Percentiles rank a stretch among this genome's conserved stretches.
Conservation (phyloP, 495 filamentous ascomycete species). For the Tuber borchii region DNA sequence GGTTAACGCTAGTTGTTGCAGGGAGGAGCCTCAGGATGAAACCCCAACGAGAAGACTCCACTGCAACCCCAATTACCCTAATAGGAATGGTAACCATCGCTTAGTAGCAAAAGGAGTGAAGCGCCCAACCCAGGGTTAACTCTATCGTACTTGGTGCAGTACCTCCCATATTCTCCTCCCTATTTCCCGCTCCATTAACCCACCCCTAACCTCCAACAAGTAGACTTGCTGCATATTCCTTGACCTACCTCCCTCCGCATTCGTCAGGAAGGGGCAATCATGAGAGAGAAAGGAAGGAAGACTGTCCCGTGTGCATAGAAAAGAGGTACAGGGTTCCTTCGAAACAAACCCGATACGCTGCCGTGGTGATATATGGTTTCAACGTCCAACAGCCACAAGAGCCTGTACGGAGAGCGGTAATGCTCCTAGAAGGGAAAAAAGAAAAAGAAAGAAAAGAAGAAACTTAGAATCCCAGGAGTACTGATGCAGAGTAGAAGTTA, state of each 20-base stretch:
- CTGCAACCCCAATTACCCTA: neutral
- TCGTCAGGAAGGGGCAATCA: neutral
- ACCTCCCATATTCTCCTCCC: neutral
- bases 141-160: neutral
- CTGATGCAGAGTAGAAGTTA: neutral
- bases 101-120: neutral
- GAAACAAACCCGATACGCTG: constrained; percentile 37
- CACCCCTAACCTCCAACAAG: neutral
- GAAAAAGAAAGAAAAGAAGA: neutral
- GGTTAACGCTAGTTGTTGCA: constrained; percentile 7
- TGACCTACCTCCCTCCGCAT: neutral
- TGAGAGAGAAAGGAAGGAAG: neutral
- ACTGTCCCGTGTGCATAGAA: constrained; percentile 18
- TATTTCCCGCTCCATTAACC: neutral
- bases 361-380: constrained; percentile 30
- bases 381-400: constrained; percentile 14
- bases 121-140: neutral
- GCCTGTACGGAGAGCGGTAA: neutral
- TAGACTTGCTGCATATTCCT: neutral
- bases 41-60: constrained; percentile 28
- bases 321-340: constrained; percentile 21
- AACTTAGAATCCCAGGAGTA: constrained; percentile 4
- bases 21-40: constrained; percentile 36
- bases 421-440: neutral
- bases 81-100: neutral